phyloP scores from a whole-genome alignment of 768 basidiomycete species.

The Tylopilus plumbeoviolaceoides region DNA sequence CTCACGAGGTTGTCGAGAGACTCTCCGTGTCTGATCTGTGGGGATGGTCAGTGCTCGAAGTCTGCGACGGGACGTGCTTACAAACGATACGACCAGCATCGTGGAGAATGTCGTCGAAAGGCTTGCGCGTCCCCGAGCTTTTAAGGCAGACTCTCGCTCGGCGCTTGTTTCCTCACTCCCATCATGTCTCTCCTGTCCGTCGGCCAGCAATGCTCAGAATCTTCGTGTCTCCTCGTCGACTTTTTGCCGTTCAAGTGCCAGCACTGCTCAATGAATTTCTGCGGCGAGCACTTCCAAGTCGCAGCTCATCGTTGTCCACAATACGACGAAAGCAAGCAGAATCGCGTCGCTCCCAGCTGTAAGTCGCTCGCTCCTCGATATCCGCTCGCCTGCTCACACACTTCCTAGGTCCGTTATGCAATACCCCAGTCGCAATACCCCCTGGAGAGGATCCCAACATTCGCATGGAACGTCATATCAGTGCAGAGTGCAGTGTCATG shows the following conservation, averaged over 20 bases:
- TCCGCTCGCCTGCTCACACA: constrained; percentile 1
- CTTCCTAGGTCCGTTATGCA: constrained; percentile 68
- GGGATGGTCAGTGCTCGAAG: neutral
- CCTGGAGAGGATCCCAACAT: constrained; percentile 77
- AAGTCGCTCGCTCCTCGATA: constrained; percentile 22
- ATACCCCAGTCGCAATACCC: constrained; percentile 68
- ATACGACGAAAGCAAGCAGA: constrained; percentile 66
- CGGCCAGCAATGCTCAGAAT: constrained; percentile 68
- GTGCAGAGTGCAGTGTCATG: constrained; percentile 60
- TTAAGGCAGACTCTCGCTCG: constrained; percentile 6
- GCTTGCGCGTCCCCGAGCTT: constrained; percentile 26
- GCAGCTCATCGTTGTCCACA: constrained; percentile 61
- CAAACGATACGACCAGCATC: constrained; percentile 26
- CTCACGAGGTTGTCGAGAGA: constrained; percentile 72
- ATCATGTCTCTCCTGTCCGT: constrained; percentile 46
- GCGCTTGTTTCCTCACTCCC: neutral
- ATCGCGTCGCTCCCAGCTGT: constrained; percentile 79
- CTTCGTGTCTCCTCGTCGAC: constrained; percentile 68
- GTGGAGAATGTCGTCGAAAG: neutral
- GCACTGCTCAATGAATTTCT: constrained; percentile 67
- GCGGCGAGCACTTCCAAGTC: constrained; percentile 76
- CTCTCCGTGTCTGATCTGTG: constrained; percentile 71
- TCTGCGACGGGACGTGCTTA: constrained; percentile 13
- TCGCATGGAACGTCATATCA: constrained; percentile 76
- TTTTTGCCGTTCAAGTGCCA: constrained; percentile 86